Percentiles rank a stretch among this genome's conserved stretches.
Evolutionary conservation across 176 grass and related monocot genomes (phyloP).

Genomic region (Rhynchospora breviuscula): DNA sequence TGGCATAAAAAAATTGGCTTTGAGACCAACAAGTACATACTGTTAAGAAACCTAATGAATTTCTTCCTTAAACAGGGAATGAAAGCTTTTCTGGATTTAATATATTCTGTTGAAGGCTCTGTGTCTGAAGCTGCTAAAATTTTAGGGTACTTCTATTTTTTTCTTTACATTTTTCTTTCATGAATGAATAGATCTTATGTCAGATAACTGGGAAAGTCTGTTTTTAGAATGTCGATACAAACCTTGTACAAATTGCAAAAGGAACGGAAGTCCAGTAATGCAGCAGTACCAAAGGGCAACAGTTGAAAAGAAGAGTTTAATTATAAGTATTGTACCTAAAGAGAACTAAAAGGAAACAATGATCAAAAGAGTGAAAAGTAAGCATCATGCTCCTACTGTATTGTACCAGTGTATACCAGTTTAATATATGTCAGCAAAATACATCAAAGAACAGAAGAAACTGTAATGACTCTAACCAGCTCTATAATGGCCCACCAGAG

Average conservation of each 20-base stretch:
- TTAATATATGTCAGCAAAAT: neutral
- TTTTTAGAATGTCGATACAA: neutral
- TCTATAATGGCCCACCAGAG: neutral
- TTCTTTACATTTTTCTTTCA: neutral
- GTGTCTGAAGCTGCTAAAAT: slow-evolving; percentile 73
- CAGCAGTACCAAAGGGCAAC: neutral
- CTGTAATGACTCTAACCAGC: neutral
- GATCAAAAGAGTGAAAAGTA: neutral
- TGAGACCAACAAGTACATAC: neutral
- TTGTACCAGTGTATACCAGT: neutral
- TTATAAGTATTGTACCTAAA: neutral
- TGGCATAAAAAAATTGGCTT: neutral
- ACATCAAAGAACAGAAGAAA: neutral
- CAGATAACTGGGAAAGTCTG: neutral
- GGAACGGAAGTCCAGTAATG: neutral
- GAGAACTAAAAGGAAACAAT: too few relatives aligned
- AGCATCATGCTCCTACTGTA: neutral
- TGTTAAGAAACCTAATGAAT: neutral
- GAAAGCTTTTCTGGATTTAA: slow-evolving; percentile 91
- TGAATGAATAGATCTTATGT: neutral
- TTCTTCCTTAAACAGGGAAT: slow-evolving; percentile 58
- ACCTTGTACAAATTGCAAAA: neutral
- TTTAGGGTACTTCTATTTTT: slow-evolving; percentile 59
- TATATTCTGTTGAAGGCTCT: slow-evolving; percentile 80
- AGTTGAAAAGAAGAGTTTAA: neutral